These are phyloP conservation scores for Capniomyces stellatus DNA, from an alignment of 371 early-diverging fungal genomes.

Conservation along the genomic window DNA sequence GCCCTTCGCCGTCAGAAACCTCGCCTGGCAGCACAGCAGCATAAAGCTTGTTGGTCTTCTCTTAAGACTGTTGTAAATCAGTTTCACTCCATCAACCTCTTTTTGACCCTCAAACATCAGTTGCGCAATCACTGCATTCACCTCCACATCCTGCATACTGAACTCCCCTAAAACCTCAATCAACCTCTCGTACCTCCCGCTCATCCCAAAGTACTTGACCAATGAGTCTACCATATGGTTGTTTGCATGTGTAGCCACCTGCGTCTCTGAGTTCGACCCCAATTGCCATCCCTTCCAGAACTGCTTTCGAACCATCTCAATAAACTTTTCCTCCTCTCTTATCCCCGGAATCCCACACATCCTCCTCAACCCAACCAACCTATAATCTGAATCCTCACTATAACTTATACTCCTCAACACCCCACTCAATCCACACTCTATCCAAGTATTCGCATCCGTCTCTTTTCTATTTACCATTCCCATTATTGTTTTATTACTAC, in stretches of 20 bases:
- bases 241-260: constrained; percentile 66
- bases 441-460: constrained; percentile 71
- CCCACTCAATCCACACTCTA: constrained; percentile 71
- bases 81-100: constrained; percentile 75
- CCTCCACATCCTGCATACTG: constrained; percentile 66
- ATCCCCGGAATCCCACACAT: constrained; percentile 61
- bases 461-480: constrained; percentile 27
- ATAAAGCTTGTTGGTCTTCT: constrained; percentile 60
- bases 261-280: constrained; percentile 85
- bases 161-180: constrained; percentile 60
- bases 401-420: constrained; percentile 77
- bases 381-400: constrained; percentile 68
- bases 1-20: constrained; percentile 62
- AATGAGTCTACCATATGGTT: constrained; percentile 72
- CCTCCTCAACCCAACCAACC: constrained; percentile 70
- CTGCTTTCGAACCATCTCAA: constrained; percentile 62
- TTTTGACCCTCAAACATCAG: constrained; percentile 44
- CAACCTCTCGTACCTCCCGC: constrained; percentile 56
- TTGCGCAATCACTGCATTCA: constrained; percentile 65
- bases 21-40: constrained; percentile 68
- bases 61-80: constrained; percentile 62
- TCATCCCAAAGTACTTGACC: constrained; percentile 70
- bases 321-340: constrained; percentile 51
- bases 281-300: constrained; percentile 81
- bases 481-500: not conserved